These are phyloP conservation scores for Pichia ethanolica DNA, from an alignment of 805 yeast species.

Conservation along the genomic window DNA sequence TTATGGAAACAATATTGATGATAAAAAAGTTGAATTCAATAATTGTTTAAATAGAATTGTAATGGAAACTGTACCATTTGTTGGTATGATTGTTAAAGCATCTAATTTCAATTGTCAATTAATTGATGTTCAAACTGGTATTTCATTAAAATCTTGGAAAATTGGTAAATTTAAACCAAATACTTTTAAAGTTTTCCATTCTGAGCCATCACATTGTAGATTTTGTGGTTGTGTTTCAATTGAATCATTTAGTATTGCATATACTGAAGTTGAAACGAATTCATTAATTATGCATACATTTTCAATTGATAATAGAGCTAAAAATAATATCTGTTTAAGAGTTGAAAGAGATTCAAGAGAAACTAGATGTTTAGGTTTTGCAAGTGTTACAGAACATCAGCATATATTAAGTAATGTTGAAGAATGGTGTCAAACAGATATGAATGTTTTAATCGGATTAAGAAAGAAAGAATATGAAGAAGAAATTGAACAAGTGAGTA, in stretches of 20 bases:
- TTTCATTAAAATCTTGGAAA: conserved; percentile 50
- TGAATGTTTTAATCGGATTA: conserved; percentile 69
- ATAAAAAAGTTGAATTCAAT: conserved; percentile 5
- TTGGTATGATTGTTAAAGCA: conserved; percentile 66
- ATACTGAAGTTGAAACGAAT: conserved; percentile 50
- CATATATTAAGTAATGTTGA: conserved; percentile 62
- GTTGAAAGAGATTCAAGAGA: conserved; percentile 92
- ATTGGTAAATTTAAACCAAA: conserved; percentile 58
- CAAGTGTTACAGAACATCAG: conserved; percentile 61
- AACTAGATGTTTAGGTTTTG: conserved; percentile 82
- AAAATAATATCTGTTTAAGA: conserved; percentile 73
- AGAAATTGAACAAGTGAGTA: no score
- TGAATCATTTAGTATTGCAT: conserved; percentile 62
- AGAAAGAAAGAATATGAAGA: conserved; percentile 35
- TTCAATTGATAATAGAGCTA: conserved; percentile 64
- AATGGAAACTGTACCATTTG: conserved; percentile 55
- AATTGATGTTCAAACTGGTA: conserved; percentile 75
- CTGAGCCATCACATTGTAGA: conserved; percentile 80
- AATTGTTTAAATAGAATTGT: conserved; percentile 18
- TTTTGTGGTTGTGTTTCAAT: conserved; percentile 89
- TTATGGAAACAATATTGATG: background rate
- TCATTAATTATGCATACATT: conserved; percentile 67
- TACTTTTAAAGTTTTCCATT: conserved; percentile 64
- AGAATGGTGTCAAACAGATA: conserved; percentile 73
- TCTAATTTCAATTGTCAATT: conserved; percentile 50